Conservation (phyloP, 2,329 filamentous ascomycete species). For the Plectosphaerella sp. region DNA sequence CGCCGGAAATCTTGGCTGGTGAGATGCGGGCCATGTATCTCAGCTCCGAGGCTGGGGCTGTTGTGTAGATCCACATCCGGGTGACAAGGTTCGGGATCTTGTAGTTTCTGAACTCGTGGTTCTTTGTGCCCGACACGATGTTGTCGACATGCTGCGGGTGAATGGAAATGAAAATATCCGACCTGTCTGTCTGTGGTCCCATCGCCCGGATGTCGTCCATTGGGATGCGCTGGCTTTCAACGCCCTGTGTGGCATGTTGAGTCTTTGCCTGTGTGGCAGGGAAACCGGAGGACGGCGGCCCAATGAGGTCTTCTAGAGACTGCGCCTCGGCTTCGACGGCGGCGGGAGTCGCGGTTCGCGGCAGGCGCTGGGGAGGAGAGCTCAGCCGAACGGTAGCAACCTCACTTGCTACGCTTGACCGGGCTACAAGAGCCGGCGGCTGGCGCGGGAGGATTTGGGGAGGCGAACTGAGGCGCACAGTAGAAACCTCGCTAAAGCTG, state of each 20-base stretch:
- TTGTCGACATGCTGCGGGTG: constrained; percentile 38
- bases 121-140: constrained; percentile 44
- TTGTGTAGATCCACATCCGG: constrained; percentile 61
- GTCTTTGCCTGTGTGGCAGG: constrained; percentile 17
- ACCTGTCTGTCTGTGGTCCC: constrained; percentile 41
- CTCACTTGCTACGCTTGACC: not conserved
- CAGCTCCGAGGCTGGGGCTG: constrained; percentile 39
- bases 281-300: not conserved
- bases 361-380: not conserved
- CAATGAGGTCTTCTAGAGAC: not conserved
- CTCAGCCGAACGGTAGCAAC: not conserved
- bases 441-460: not conserved
- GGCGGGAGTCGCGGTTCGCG: not conserved
- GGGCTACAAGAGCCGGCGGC: not conserved
- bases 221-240: constrained; percentile 48
- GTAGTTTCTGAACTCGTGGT: constrained; percentile 53
- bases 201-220: constrained; percentile 43
- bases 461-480: not conserved
- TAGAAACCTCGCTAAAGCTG: not conserved
- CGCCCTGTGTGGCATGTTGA: constrained; percentile 25
- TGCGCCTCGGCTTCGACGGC: not conserved
- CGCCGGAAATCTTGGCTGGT: constrained; percentile 37
- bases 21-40: constrained; percentile 56
- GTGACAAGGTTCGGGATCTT: constrained; percentile 48
- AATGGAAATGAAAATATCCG: constrained; percentile 51